Evolutionary conservation across 1,284 basidiomycete genomes (phyloP), one percentile per base, ranked within the genome.

Genomic region (Trichosporon sp.): DNA sequence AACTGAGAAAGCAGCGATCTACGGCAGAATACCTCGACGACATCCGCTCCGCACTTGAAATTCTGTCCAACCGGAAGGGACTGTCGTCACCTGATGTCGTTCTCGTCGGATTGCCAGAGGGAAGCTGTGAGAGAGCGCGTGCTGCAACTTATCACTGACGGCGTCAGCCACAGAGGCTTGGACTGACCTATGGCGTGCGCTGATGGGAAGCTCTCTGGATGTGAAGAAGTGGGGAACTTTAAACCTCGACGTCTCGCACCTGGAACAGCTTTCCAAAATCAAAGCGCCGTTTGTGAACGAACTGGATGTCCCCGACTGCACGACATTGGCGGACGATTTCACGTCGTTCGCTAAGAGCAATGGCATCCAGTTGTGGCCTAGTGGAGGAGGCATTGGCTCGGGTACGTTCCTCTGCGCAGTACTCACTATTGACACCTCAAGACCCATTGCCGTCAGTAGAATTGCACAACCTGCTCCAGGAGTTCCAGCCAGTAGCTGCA

Each of bases 291-390:
- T 57, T 4, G 71, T 76, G 57, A 79, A 81, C 65, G 72, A 75
- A 54, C 60, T 81, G 46, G 76, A 79, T 62, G 78, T 78, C 21
- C 75, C 77, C 11, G 79, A 81, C 66, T 80, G 78, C 65, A 75
- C 77, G 66, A 72, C 71, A 58, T 59, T 81, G 32, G 76, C 78
- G 1, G 65, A 70, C 25, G 76, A 77, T 14, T 75, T 76, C 58
- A 69, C 72, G 11, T 61, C 56, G 3, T 81, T 71, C 56, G 79
- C 79, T 0, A 71, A 63, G 57, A 66, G 69, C 34, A 65, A 70
- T 14, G 72, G 71, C 8, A 72, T 81, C 6, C 69, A 77, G 56
- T 65, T 81, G 0, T 81, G 79, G 79, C 78, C 79, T 3, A 77
- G 78, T 9, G 78, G 78, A 1, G 75, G 75, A 4, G 76, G 77